Percentiles rank a stretch among this genome's conserved stretches.
These are phyloP conservation scores for Epichloe elymi DNA, from an alignment of 2,329 filamentous ascomycete genomes.

Conservation along the genomic window DNA sequence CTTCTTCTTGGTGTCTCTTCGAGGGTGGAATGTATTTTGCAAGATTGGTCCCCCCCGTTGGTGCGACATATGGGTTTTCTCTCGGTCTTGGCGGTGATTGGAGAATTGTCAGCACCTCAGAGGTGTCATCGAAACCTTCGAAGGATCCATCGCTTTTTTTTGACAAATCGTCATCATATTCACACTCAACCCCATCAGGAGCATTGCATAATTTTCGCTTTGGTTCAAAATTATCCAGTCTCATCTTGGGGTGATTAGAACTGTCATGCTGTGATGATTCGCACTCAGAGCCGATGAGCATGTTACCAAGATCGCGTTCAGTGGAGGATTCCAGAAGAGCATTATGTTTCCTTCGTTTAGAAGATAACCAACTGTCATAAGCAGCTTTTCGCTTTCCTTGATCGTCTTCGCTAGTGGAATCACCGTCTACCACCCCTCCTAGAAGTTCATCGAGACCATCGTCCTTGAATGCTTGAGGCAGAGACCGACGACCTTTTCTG, in stretches of 20 bases:
- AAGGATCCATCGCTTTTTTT: conserved; percentile 22
- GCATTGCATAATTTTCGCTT: background rate
- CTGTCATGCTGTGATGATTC: background rate
- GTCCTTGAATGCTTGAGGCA: conserved; percentile 61
- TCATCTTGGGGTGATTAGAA: background rate
- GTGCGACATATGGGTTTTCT: conserved; percentile 86
- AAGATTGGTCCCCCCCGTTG: conserved; percentile 32
- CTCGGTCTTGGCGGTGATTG: conserved; percentile 33
- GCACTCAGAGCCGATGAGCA: background rate
- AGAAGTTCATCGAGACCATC: conserved; percentile 75
- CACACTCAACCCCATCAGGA: background rate
- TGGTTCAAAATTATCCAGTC: background rate
- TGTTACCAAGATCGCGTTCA: background rate
- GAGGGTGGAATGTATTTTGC: conserved; percentile 87
- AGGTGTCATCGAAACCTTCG: conserved; percentile 23
- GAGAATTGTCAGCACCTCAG: conserved; percentile 13
- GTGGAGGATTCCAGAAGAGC: conserved; percentile 7
- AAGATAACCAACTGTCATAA: conserved; percentile 46
- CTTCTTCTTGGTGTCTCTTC: conserved; percentile 42
- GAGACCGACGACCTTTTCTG: conserved; percentile 58
- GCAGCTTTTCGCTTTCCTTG: conserved; percentile 48
- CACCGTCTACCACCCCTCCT: conserved; percentile 42
- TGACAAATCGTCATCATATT: background rate
- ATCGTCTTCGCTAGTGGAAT: conserved; percentile 38
- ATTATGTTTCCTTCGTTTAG: conserved; percentile 30